These are phyloP conservation scores for Aquilaria yunnanensis DNA, from an alignment of 345 rosid species.

Conservation along the genomic window DNA sequence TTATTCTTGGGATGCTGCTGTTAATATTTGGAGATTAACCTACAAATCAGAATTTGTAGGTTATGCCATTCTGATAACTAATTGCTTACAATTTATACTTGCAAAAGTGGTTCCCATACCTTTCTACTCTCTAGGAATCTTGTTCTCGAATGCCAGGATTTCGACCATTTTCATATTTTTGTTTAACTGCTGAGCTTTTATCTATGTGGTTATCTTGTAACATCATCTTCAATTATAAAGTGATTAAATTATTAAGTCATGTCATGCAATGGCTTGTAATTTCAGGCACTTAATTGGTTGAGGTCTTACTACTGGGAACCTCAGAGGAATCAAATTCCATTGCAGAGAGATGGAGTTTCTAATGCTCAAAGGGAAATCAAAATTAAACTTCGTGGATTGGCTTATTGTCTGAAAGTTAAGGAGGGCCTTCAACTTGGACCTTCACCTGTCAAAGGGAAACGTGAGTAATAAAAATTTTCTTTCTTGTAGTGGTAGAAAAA, in stretches of 20 bases:
- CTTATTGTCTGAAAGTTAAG: slow-evolving; percentile 39
- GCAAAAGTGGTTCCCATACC: too few species aligned
- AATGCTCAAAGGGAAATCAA: slow-evolving; percentile 53
- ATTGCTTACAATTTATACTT: too few species aligned
- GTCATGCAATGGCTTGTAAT: slow-evolving; percentile 10
- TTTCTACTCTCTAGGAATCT: too few species aligned
- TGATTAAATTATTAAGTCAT: too few species aligned
- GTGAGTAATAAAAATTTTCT: slow-evolving; percentile 23
- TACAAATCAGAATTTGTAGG: not conserved
- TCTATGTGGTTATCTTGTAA: too few species aligned
- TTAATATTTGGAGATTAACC: too few species aligned
- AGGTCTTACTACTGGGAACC: slow-evolving; percentile 77
- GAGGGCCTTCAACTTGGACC: slow-evolving; percentile 31
- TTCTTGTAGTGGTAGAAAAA: not conserved
- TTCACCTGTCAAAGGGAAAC: slow-evolving; percentile 35
- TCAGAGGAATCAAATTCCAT: slow-evolving; percentile 54
- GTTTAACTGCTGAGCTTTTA: too few species aligned
- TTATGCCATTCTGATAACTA: not conserved
- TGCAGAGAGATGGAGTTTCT: slow-evolving; percentile 43
- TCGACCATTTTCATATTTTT: too few species aligned
- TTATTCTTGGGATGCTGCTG: not conserved
- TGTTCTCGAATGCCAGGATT: too few species aligned
- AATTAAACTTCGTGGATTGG: slow-evolving; percentile 50
- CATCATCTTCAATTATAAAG: too few species aligned
- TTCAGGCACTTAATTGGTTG: slow-evolving; percentile 87